Evolutionary conservation across 1,139 yeast genomes (phyloP).

Genomic region (Groenewaldozyma auringiensis): DNA sequence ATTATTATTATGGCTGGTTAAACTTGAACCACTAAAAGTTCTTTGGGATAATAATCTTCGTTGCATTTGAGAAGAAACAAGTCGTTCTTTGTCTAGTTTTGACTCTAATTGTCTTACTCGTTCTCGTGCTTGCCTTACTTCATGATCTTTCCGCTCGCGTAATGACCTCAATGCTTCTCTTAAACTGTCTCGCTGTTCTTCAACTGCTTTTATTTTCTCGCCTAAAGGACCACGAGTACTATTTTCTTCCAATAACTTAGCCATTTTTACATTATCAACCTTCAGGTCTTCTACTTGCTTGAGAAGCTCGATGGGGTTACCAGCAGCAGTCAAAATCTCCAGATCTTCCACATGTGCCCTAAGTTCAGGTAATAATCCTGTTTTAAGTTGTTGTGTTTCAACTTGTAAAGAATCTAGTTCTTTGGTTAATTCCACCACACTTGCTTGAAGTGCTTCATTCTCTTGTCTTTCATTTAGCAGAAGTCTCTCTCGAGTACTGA

Average conservation of each 20-base stretch:
- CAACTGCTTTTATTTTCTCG: conserved; percentile 30
- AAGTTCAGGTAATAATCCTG: conserved; percentile 26
- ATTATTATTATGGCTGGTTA: neutral
- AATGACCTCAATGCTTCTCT: conserved; percentile 34
- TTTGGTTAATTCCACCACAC: conserved; percentile 16
- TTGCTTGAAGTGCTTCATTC: conserved; percentile 16
- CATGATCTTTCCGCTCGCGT: conserved; percentile 34
- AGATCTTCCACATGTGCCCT: conserved; percentile 24
- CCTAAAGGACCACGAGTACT: conserved; percentile 30
- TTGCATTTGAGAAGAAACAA: conserved; percentile 22
- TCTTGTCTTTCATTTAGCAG: conserved; percentile 22
- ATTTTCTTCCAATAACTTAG: conserved; percentile 26
- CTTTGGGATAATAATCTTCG: conserved; percentile 18
- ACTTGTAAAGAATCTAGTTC: conserved; percentile 26
- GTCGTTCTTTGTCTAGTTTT: conserved; percentile 24
- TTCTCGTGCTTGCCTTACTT: conserved; percentile 26
- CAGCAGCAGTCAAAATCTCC: conserved; percentile 26
- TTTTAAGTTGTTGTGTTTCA: conserved; percentile 30
- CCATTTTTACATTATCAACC: conserved; percentile 30
- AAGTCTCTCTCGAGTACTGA: conserved; percentile 20
- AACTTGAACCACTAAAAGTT: neutral
- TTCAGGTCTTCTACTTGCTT: conserved; percentile 29
- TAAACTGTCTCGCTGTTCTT: conserved; percentile 38
- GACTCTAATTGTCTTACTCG: conserved; percentile 28
- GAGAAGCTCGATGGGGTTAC: conserved; percentile 27